Evolutionary conservation across 2,329 filamentous ascomycete genomes (phyloP), one percentile per base, ranked within the genome.

Genomic region (Ascochyta lentis): DNA sequence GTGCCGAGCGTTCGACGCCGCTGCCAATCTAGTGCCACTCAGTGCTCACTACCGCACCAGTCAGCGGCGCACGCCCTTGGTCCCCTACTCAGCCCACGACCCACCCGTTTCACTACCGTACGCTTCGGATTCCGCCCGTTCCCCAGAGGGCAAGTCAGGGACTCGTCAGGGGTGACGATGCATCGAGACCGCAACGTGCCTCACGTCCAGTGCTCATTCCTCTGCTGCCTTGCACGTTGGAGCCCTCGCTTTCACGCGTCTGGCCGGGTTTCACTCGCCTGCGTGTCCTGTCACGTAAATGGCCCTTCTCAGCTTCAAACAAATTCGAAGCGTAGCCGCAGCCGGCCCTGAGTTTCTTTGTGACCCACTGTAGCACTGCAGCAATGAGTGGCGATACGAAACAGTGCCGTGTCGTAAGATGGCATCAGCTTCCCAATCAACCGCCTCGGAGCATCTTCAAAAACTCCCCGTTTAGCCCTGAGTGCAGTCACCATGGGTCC

Each of bases 371-470:
- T 66, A 61, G 59, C 66, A 66, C 59, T 55, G 54, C 56, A 61
- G 56, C 65, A 39, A 58, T 59, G 59, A 54, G 67, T 68, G 67
- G 61, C 67, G 58, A 65, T 62, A 63, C 67, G 65, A 68, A 68
- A 67, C 67, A 66, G 59, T 59, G 54, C 54, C 58, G 62, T 69
- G 64, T 70, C 66, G 66, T 70, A 68, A 68, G 57, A 64, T 60
- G 56, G 56, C 65, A 58, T 65, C 63, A 66, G 65, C 66, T 54
- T 56, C 61, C 63, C 59, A 65, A 61, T 65, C 48, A 58, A 59
- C 59, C 61, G 52, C 48, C 52, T 46, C 57, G 59, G 55, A 49
- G 16, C 47, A 47, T 41, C 50, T 60, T 47, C 31, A 52, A 53
- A 58, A 53, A 49, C 56, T 59, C 39, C 58, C 56, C 52, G 56